Percentiles rank a stretch among this genome's conserved stretches.
Conservation (phyloP, 2,329 filamentous ascomycete species). For the Geoglossum cookeanum region DNA sequence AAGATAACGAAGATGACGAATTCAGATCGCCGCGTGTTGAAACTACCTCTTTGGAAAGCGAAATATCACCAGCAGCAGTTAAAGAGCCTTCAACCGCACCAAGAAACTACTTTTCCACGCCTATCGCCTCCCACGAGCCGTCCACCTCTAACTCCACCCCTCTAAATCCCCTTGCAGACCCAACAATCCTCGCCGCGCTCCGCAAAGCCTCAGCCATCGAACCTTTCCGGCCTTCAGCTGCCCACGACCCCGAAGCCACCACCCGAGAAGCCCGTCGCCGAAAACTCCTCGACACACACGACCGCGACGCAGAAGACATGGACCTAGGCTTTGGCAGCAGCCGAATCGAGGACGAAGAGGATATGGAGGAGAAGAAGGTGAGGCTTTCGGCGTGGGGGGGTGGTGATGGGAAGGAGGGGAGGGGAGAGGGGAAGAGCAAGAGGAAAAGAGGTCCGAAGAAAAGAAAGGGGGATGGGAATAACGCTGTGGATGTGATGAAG, state of each 20-base stretch:
- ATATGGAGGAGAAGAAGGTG: slow-evolving; percentile 46
- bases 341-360: slow-evolving; percentile 73
- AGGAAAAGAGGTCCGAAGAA: slow-evolving; percentile 56
- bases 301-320: slow-evolving; percentile 74
- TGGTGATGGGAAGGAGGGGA: slow-evolving; percentile 24
- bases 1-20: slow-evolving; percentile 7
- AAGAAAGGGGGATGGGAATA: slow-evolving; percentile 62
- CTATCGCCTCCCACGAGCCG: slow-evolving; percentile 23
- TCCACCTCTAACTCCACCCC: slow-evolving; percentile 27
- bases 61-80: not conserved
- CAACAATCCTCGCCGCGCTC: slow-evolving; percentile 63
- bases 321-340: slow-evolving; percentile 89
- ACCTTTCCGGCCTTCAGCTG: slow-evolving; percentile 20
- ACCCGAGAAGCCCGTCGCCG: slow-evolving; percentile 49
- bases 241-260: slow-evolving; percentile 23
- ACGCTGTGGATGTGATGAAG: slow-evolving; percentile 57
- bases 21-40: slow-evolving; percentile 7
- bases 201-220: slow-evolving; percentile 58
- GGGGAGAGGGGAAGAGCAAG: slow-evolving; percentile 31
- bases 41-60: slow-evolving; percentile 8
- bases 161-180: slow-evolving; percentile 39
- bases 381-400: slow-evolving; percentile 49
- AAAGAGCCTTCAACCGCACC: slow-evolving; percentile 8
- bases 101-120: slow-evolving; percentile 27
- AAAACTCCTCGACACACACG: slow-evolving; percentile 51